Evolutionary conservation across 768 basidiomycete species (phyloP).

Genomic region (Cystofilobasidium macerans): DNA sequence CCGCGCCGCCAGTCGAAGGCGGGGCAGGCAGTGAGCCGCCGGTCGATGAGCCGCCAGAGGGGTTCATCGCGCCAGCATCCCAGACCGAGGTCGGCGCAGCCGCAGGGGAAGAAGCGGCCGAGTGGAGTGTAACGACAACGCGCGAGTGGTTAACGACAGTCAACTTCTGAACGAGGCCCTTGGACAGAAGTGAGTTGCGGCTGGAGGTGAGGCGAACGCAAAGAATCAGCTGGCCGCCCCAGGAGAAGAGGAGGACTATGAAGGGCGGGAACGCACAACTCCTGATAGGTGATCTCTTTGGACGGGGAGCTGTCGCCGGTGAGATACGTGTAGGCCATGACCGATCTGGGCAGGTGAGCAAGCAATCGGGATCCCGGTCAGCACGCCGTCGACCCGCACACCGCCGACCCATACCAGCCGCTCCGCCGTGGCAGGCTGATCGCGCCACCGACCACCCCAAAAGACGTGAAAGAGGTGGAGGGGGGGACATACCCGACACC

Average conservation of each 20-base stretch:
- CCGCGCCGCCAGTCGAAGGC: conserved; percentile 42
- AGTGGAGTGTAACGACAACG: conserved; percentile 12
- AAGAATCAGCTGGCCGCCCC: neutral
- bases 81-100: conserved; percentile 34
- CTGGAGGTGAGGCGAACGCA: conserved; percentile 23
- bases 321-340: conserved; percentile 7
- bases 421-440: neutral
- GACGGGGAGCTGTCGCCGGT: conserved; percentile 30
- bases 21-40: conserved; percentile 31
- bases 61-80: conserved; percentile 38
- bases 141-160: conserved; percentile 20
- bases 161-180: conserved; percentile 41
- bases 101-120: conserved; percentile 11
- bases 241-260: neutral
- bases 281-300: conserved; percentile 98
- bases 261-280: conserved; percentile 48
- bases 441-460: neutral
- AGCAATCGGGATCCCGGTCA: neutral
- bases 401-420: no score
- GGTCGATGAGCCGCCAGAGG: conserved; percentile 26
- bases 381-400: neutral
- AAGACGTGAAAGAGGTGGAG: neutral
- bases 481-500: conserved; percentile 3
- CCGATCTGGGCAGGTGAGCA: conserved; percentile 2
- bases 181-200: conserved; percentile 89